Evolutionary conservation across 139 green algal genomes (phyloP).

Genomic region (Chlamydomonas sphaeroides): DNA sequence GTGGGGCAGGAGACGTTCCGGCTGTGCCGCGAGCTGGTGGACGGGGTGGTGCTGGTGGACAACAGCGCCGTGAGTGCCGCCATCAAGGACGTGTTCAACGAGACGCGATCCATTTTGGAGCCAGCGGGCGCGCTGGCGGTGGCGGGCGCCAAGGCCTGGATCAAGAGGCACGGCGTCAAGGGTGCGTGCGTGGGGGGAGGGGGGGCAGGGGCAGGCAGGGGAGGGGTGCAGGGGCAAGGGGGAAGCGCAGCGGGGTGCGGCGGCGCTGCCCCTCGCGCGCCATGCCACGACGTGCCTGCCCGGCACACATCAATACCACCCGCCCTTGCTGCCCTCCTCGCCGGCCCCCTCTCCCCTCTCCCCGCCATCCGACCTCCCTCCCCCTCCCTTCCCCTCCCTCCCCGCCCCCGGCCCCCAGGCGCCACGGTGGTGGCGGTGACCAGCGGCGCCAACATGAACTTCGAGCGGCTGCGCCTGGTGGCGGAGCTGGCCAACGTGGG

Average conservation of each 20-base stretch:
- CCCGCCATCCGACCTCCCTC: too few relatives aligned
- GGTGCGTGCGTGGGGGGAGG: constrained; percentile 32
- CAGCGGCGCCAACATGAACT: constrained; percentile 95
- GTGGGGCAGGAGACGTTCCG: constrained; percentile 94
- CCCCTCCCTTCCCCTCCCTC: neutral
- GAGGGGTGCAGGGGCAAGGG: too few relatives aligned
- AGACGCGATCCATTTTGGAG: constrained; percentile 91
- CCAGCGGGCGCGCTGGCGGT: constrained; percentile 93
- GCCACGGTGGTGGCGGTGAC: constrained; percentile 78
- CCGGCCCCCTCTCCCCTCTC: too few relatives aligned
- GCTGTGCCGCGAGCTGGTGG: constrained; percentile 86
- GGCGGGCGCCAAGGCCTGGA: constrained; percentile 91
- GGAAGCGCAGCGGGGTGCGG: too few relatives aligned
- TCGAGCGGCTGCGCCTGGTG: constrained; percentile 92
- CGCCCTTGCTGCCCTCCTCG: too few relatives aligned
- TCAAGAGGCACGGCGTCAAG: constrained; percentile 67
- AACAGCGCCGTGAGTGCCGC: constrained; percentile 87
- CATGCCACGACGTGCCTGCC: neutral
- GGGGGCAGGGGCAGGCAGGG: neutral
- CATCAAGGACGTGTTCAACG: constrained; percentile 95
- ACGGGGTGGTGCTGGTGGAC: constrained; percentile 93
- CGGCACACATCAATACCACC: too few relatives aligned
- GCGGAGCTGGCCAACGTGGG: constrained; percentile 94
- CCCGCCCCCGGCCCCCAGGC: neutral
- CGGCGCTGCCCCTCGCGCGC: too few relatives aligned